phyloP scores from a whole-genome alignment of 2,329 filamentous ascomycete species.

The Scedosporium apiospermum region DNA sequence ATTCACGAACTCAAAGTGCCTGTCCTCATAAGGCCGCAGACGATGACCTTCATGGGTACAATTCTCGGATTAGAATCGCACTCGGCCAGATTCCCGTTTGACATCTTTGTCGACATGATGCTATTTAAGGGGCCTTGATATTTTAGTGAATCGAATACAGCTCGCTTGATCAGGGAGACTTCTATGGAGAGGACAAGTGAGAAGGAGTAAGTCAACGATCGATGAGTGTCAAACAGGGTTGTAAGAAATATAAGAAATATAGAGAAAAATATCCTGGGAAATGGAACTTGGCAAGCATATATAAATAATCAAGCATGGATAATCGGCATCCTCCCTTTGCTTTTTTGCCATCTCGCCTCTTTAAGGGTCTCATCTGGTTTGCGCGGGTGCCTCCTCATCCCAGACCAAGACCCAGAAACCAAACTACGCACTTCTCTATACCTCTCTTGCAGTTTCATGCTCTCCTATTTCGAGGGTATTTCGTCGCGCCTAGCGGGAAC shows the following conservation, averaged over 20 bases:
- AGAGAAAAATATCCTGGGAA: not conserved
- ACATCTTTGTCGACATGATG: not conserved
- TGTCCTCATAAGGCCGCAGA: conserved; percentile 28
- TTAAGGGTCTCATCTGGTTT: not conserved
- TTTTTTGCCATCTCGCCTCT: not conserved
- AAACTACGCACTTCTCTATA: not conserved
- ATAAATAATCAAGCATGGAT: not conserved
- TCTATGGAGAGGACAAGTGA: too few species aligned
- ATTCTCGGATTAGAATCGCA: conserved; percentile 14
- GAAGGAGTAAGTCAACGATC: not conserved
- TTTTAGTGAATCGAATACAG: too few species aligned
- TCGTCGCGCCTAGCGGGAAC: too few species aligned
- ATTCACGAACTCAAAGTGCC: conserved; percentile 24
- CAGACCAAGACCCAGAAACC: not conserved
- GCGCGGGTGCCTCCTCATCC: not conserved
- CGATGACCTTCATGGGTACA: conserved; percentile 29
- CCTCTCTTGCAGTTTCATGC: not conserved
- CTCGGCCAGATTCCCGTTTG: conserved; percentile 10
- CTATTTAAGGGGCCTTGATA: not conserved
- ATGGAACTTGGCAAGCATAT: not conserved
- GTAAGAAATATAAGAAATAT: not conserved
- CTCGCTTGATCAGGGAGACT: too few species aligned
- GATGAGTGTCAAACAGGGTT: not conserved
- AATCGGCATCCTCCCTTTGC: not conserved
- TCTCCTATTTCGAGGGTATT: too few species aligned